Base-by-base conservation (phyloP, 495 filamentous ascomycete species). In the Aspergillus saccharolyticus region DNA sequence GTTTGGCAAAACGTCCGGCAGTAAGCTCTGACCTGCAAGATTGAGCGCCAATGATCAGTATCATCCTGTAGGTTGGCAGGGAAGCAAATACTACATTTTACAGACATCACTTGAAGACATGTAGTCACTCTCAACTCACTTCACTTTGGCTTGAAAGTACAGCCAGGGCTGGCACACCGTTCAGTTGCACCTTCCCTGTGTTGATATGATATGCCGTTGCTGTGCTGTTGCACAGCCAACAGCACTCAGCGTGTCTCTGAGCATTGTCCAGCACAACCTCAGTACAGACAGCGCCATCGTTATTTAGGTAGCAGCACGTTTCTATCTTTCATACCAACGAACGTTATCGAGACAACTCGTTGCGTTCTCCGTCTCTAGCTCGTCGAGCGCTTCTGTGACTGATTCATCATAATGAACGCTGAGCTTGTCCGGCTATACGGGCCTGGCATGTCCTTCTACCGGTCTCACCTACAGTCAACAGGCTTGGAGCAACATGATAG, bases 1-100 rank as follows among this genome's bases (percentile, higher is more conserved):
- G n/a, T 76, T 82, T 53, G 70, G 72, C 28, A 75, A 72, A 53
- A 21, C 67, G 20, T 59, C 63, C 15, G 73, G 62, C 45, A 74
- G 76, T 54, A 81, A 78, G 70, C 60, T 80, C 56, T 78, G 67
- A 70, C 58, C 42, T 20, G 14, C 12, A 45, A 33, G 4, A 15
- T 39, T 39, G 33, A 39, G 33, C 5, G 12, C 33, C 5, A 39
- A 39, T 12, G 2, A 39, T 39, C 33, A 39, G 33, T 15, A 12
- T 2, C 14, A 39, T 39, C 2, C 33, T 39, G 6, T 39, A 39
- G 33, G 2, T 12, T 39, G 12, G 25, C 25, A 28, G 9, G 25
- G 25, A 28, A 28, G n/a, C n/a, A n/a, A n/a, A n/a, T n/a, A n/a
- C n/a, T n/a, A n/a, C n/a, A n/a, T n/a, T n/a, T n/a, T n/a, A n/a